Base-by-base conservation (phyloP, 768 basidiomycete species). In the Hygrocybe punicea region DNA sequence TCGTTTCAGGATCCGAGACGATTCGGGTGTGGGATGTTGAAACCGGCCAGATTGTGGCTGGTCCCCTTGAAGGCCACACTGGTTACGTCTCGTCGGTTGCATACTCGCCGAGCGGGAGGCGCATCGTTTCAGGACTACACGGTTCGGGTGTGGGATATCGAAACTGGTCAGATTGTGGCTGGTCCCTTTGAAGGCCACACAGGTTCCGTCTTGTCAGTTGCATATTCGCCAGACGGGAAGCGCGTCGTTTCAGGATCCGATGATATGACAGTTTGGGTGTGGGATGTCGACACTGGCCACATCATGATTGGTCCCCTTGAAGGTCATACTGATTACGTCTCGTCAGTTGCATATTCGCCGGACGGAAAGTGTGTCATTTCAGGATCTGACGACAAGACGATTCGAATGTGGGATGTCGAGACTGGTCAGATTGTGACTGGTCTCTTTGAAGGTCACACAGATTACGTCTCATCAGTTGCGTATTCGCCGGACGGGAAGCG, bases 311-410 rank as follows among this genome's bases (percentile, higher is more conserved):
- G 29, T 29, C 29, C 29, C 29, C 8, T 29, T 29, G 4, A 29
- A 29, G 29, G 29, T 8, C 29, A 29, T 8, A 8, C 4, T 8
- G 4, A 8, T 29, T 4, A 8, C 5, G 45, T 47, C 45, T 19
- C 45, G 7, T 56, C 76, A 5, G 67, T 81, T 17, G 73, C 77
- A 36, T 82, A 80, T 67, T 80, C 81, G 59, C 80, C 80, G 0
- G 69, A 71, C 25, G 80, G 81, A 16, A 79, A 78, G 61, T 74
- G 69, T 63, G 73, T 83, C 33, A 69, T 80, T 7, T 80, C 78
- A 5, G 80, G 78, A 0, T 78, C 77, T 6, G 75, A 78, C 64
- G 81, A 82, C 71, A 75, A 79, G 62, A 80, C 79, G 16, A 67
- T 82, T 21, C 71, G 75, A 13, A 69, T 81, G 17, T 55, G 54